Percentiles rank a stretch among this genome's conserved stretches.
These are phyloP conservation scores for Auricularia cornea DNA, from an alignment of 768 basidiomycete genomes.

Conservation along the genomic window DNA sequence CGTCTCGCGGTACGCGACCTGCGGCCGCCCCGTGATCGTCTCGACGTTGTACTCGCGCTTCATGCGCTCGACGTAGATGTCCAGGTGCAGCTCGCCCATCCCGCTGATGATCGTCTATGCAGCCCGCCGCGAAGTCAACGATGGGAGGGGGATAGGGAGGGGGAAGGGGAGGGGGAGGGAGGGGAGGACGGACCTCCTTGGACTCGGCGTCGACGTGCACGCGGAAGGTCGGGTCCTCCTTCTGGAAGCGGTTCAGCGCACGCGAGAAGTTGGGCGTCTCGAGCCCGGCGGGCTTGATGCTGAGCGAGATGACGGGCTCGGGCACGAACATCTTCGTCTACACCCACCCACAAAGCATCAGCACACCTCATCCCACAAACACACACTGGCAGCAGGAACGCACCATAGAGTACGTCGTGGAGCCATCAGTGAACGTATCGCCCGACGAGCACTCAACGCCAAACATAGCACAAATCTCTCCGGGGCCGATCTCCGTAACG, in stretches of 20 bases:
- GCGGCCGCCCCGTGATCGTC: constrained; percentile 90
- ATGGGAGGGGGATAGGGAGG: too few species aligned
- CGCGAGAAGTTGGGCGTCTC: constrained; percentile 97
- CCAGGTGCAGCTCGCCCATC: constrained; percentile 98
- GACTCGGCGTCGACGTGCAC: constrained; percentile 92
- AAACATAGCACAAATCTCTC: constrained; percentile 99
- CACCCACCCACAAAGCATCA: too few species aligned
- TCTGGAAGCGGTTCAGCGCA: constrained; percentile 94
- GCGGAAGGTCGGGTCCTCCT: constrained; percentile 97
- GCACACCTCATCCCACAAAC: too few species aligned
- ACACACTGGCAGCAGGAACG: too few species aligned
- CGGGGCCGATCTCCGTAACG: constrained; percentile 86
- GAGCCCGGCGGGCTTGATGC: constrained; percentile 83
- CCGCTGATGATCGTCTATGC: constrained; percentile 93
- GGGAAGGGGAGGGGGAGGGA: too few species aligned
- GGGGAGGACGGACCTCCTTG: too few species aligned
- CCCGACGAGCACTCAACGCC: constrained; percentile 97
- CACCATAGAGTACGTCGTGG: constrained; percentile 89
- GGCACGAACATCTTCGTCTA: constrained; percentile 98
- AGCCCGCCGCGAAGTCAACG: too few species aligned
- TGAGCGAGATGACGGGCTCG: constrained; percentile 94
- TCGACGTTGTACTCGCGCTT: constrained; percentile 93
- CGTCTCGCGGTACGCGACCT: constrained; percentile 94
- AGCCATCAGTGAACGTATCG: constrained; percentile 94
- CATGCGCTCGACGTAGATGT: constrained; percentile 99